A percentile compares a stretch with the other conserved stretches of the same genome.
Evolutionary conservation across 169 alveolate genomes (phyloP).

Genomic region (Plasmodium coatneyi): DNA sequence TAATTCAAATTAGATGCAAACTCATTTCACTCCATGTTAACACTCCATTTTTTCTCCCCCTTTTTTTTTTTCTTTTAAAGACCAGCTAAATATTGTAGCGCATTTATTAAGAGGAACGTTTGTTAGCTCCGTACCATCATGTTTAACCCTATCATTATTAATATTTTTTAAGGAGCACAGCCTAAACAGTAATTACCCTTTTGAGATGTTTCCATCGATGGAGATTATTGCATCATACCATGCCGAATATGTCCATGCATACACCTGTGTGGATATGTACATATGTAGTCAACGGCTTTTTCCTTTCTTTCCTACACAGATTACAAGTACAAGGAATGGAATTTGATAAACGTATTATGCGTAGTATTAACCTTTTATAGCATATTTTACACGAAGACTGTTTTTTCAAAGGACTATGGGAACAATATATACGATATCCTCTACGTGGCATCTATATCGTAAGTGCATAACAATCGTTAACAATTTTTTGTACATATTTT

Average conservation of each 20-base stretch:
- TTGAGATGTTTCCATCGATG: conserved; percentile 1
- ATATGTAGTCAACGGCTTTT: neutral
- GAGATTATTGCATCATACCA: neutral
- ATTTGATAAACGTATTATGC: conserved; percentile 49
- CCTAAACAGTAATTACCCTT: conserved; percentile 31
- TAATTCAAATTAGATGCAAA: neutral
- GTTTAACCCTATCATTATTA: conserved; percentile 63
- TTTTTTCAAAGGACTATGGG: conserved; percentile 73
- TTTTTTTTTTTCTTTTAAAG: conserved; percentile 23
- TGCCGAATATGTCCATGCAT: neutral
- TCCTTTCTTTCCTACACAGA: conserved; percentile 6
- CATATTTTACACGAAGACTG: conserved; percentile 58
- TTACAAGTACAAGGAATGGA: conserved; percentile 71
- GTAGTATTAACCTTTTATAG: conserved; percentile 66
- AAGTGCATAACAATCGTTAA: conserved; percentile 18
- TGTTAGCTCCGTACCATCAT: conserved; percentile 74
- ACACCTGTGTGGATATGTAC: neutral
- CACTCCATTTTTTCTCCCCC: neutral
- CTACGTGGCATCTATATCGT: conserved; percentile 71
- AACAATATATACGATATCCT: conserved; percentile 61
- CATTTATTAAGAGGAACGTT: conserved; percentile 71
- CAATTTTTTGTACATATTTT: neutral
- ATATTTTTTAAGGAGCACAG: conserved; percentile 68
- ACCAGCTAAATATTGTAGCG: conserved; percentile 73
- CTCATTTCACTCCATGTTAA: conserved; percentile 10